Base-by-base conservation (phyloP, 352 stramenopile genomes). In the Pythium inflatum region DNA sequence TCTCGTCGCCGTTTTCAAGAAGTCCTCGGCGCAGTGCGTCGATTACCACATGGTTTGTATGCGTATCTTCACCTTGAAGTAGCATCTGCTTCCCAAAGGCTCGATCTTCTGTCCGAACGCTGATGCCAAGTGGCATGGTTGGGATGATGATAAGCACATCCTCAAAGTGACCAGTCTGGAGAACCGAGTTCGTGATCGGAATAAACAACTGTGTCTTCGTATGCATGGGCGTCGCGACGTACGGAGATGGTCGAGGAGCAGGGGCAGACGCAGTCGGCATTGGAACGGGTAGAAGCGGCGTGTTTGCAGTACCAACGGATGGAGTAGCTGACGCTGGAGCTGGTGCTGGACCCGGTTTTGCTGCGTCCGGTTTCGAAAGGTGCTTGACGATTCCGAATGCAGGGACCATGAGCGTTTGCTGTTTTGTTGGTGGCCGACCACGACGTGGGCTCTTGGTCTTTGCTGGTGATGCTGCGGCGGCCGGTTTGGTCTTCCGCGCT, bases 111-210 rank as follows among this genome's bases (percentile, higher is more conserved):
- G 68, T 74, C 5, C 56, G 28, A 30, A 92, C 73, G 25, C 80
- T 81, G 11, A 94, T 71, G 24, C 83, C 83, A n/a, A 93, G 69
- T 31, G 85, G 83, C 20, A 84, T 62, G 24, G 46, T 79, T 20
- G 78, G 68, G 30, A 90, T 79, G 33, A 93, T 53, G 13, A 90
- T 45, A 70, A 94, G 85, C 34, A 92, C 73, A 38, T 88, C 87
- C 34, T 91, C 78, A 51, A 85, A 82, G 1, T 27, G n/a, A n/a
- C 67, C 67, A 5, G 34, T 60, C 16, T 69, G 33, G 1, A 74
- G 18, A 2, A 68, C 45, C 0, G 43, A 7, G 4, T 33, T 34
- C 8, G 28, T 59, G 31, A 69, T 46, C 1, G 68, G 68, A 7
- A 75, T 25, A 30, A 75, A 63, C 1, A 75, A 11, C 25, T 70